Percentiles rank a stretch among this genome's conserved stretches.
phyloP scores from a whole-genome alignment of 2,329 filamentous ascomycete species.

The Pezicula radicicola region DNA sequence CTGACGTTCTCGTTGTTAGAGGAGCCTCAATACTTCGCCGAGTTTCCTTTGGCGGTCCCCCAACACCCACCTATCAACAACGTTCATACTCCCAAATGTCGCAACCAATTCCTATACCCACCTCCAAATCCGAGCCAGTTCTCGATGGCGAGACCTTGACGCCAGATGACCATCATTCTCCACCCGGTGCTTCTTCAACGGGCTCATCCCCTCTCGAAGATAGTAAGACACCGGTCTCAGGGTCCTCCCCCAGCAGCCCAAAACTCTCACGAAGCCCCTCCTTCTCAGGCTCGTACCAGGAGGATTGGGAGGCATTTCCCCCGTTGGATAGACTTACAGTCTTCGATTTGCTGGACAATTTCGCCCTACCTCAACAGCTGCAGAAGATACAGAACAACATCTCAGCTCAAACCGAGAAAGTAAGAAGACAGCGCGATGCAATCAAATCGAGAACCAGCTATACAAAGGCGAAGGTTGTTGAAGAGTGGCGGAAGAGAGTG shows the following conservation, averaged over 20 bases:
- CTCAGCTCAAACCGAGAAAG: conserved; percentile 78
- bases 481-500: conserved; percentile 85
- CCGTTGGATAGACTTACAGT: conserved; percentile 87
- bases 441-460: conserved; percentile 71
- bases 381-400: conserved; percentile 87
- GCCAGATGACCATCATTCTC: conserved; percentile 14
- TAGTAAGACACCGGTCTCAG: conserved; percentile 49
- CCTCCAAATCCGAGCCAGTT: conserved; percentile 16
- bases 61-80: conserved; percentile 28
- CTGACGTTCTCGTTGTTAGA: conserved; percentile 40
- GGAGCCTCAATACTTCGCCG: conserved; percentile 37
- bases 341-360: conserved; percentile 91
- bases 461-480: conserved; percentile 86
- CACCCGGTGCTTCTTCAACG: conserved; percentile 31
- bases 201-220: conserved; percentile 46
- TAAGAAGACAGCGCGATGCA: conserved; percentile 77
- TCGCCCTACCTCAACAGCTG: conserved; percentile 83
- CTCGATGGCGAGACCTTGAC: conserved; percentile 15
- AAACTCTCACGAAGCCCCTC: conserved; percentile 73
- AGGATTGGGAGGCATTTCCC: conserved; percentile 83
- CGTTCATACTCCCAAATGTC: conserved; percentile 42
- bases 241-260: conserved; percentile 46
- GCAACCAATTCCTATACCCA: conserved; percentile 35
- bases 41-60: conserved; percentile 37
- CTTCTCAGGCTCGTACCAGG: conserved; percentile 82